Evolutionary conservation across 495 filamentous ascomycete genomes (phyloP).

Genomic region (Penicillium crystallinum): DNA sequence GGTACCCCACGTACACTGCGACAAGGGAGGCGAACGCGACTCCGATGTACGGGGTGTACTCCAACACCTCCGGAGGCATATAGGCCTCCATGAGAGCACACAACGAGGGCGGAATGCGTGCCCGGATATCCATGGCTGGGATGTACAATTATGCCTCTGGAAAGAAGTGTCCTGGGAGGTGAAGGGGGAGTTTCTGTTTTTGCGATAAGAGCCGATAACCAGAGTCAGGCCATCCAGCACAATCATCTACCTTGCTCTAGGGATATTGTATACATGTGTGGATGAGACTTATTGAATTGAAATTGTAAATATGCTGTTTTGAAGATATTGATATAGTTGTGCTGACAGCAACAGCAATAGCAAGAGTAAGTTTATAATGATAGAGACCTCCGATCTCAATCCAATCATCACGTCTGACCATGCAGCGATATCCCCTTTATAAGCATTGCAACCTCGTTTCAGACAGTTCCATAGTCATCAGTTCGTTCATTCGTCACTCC

Average conservation of each 20-base stretch:
- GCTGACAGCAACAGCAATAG: background rate
- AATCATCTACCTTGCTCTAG: background rate
- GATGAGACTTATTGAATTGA: background rate
- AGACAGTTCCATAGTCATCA: background rate
- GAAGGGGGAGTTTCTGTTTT: constrained; percentile 7
- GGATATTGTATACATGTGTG: no score
- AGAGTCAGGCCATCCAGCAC: background rate
- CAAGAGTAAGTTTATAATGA: background rate
- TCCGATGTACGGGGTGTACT: constrained; percentile 21
- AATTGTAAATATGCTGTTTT: background rate
- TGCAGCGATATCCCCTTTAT: background rate
- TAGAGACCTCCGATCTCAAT: background rate
- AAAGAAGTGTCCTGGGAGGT: constrained; percentile 1
- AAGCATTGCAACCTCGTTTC: background rate
- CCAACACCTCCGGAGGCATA: constrained; percentile 3
- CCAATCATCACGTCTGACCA: no score
- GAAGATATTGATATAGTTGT: background rate
- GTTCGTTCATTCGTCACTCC: background rate
- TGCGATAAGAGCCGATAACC: constrained; percentile 14
- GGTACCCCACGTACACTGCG: constrained; percentile 34
- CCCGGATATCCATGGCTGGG: constrained; percentile 28
- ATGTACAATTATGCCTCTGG: constrained; percentile 11
- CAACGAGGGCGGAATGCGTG: constrained; percentile 23
- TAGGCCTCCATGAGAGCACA: constrained; percentile 20
- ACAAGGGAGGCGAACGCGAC: constrained; percentile 31